phyloP scores from a whole-genome alignment of 352 stramenopile genomes.

The Pythium biforme region DNA sequence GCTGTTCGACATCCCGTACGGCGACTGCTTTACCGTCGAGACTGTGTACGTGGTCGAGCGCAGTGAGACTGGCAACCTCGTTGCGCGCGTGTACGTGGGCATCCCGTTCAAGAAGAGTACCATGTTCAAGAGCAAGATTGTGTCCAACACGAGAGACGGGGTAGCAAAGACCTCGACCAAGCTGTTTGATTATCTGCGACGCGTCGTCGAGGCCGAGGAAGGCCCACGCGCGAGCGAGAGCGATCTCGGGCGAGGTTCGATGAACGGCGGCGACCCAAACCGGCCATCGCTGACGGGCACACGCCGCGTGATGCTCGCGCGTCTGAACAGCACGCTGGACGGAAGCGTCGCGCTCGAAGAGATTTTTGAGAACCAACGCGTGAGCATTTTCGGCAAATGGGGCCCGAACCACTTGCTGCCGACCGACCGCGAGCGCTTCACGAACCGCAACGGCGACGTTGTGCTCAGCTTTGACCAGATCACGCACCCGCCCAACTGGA shows the following conservation, averaged over 20 bases:
- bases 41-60: conserved; percentile 53
- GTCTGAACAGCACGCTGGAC: conserved; percentile 70
- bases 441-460: conserved; percentile 77
- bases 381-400: conserved; percentile 89
- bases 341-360: conserved; percentile 79
- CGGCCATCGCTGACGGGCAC: neutral
- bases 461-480: conserved; percentile 81
- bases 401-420: conserved; percentile 80
- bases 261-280: neutral
- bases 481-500: conserved; percentile 67
- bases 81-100: conserved; percentile 59
- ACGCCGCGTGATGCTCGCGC: conserved; percentile 36
- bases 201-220: conserved; percentile 16
- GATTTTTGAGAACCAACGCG: conserved; percentile 87
- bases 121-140: conserved; percentile 86
- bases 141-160: conserved; percentile 66
- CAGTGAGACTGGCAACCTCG: conserved; percentile 31
- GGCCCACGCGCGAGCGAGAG: conserved; percentile 1
- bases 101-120: conserved; percentile 83
- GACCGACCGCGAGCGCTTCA: conserved; percentile 78
- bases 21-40: conserved; percentile 78
- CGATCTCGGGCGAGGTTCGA: neutral
- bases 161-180: conserved; percentile 55
- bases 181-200: conserved; percentile 49
- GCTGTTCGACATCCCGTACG: conserved; percentile 78